Evolutionary conservation across 345 rosid genomes (phyloP), one percentile per base, ranked within the genome.

Genomic region (Excoecaria cochinchinensis): DNA sequence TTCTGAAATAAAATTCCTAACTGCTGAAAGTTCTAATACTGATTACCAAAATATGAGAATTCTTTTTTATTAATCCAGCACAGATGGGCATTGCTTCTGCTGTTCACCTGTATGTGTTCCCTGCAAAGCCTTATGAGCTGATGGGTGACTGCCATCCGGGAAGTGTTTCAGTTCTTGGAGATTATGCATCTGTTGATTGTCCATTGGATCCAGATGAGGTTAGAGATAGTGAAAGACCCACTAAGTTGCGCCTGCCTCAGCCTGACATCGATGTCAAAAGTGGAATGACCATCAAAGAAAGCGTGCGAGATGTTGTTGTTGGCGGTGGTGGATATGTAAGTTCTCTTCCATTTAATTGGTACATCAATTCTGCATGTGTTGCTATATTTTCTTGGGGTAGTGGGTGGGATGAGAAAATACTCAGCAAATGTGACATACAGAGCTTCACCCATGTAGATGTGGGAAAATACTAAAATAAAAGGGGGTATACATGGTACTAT

Each of bases 51-150:
- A 76, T 77, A 82, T 86, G 83, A 86, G 77, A 75, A 75, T 63
- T 77, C 59, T 77, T 61, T 61, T 82, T 76, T 86, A 74, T 88
- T 87, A 80, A 83, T 87, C 87, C 87, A 89, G 90, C 73, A 82
- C 98, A 96, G 99, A 96, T 96, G 99, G 95, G 94, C 82, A 88
- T 96, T 76, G 99, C 99, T 86, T 93, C 98, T 24, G 76, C 89
- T 70, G 97, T 93, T 84, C 99, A 96, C 88, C 86, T 96, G 1
- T 92, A 87, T 80, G 99, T 93, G 73, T 96, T 90, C 87, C 98
- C 99, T 69, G 88, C 97, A 70, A 90, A 84, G 78, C 98, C 98
- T 22, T 95, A 95, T 25, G 88, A 92, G 84, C 84, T 87, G 79
- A 84, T 95, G 92, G 99, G 99, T 79, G 99, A 93, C 76, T 86